Evolutionary conservation across 148 eudicot genomes (phyloP), one percentile per base, ranked within the genome.

Genomic region (Amaranthus cruentus): DNA sequence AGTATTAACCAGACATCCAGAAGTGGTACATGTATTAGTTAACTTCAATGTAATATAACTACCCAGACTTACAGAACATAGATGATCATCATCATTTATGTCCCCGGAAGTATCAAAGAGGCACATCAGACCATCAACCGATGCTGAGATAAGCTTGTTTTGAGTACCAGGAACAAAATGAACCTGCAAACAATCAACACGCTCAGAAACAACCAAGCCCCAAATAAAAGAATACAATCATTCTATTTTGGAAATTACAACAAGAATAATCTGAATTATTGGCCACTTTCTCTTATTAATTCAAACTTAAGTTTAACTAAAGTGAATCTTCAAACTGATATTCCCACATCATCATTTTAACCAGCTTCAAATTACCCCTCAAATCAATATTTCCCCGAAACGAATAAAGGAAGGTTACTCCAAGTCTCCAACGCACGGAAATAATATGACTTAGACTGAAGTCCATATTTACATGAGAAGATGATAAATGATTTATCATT

Each of bases 101-200:
- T 83, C 85, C 62, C 96, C 92, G 59, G 85, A 68, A 48, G 97
- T 87, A 76, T 95, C 99, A 83, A 92, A 95, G 61, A 84, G 84
- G 74, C 99, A 95, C 81, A 95, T 83, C 76, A 95, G 83, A 61
- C 99, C 99, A 84, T 95, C 99, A 54, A 92, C 90, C 63, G 97
- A 95, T 21, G 99, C 94, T 47, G 99, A 92, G 10, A 95, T 67
- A 77, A 95, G 97, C 86, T 92, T 95, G 80, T 83, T 90, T 70
- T 78, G 81, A 81, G 88, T 76, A 66, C 86, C 88, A 68, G 97
- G 99, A 66, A 86, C 78, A 80, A 95, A 95, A 57, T 83, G 94
- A 56, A 95, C 96, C 99, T 95, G 62, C 56, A 51, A 50, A 75
- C 13, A 81, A 72, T 63, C 47, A 73, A 18, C 50, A 47, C 4